Base-by-base conservation (phyloP, 2,329 filamentous ascomycete species). In the Fusarium xylarioides region DNA sequence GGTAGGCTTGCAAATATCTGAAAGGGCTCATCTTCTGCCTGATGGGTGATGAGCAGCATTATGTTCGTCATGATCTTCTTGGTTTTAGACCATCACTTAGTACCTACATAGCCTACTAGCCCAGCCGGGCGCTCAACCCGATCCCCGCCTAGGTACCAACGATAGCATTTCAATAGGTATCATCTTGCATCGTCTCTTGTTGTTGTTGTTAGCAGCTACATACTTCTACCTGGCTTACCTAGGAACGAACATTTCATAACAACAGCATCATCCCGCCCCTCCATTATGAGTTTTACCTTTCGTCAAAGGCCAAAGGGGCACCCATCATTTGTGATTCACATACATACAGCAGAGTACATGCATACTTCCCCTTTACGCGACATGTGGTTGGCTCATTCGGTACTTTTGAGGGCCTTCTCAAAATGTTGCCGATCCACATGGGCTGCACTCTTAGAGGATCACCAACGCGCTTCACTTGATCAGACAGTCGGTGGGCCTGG, bases 261-360 rank as follows among this genome's bases (percentile, higher is more conserved):
- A 69, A 35, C 52, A 69, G 43, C 70, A 73, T 70, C 70, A 73
- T 73, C 70, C 66, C 60, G 70, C 56, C 60, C 60, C 70, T 43
- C 70, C 65, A 44, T 53, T 52, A 52, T 42, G 5, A 30, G 34
- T 66, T 69, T 70, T 69, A 55, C 47, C 53, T 67, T 68, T 71
- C 34, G 47, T 47, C 43, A 34, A 58, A 60, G 54, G 50, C 43
- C 18, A 46, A 15, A 46, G 44, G 23, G 18, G 23, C 23, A 28
- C 23, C 43, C 43, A 46, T 28, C 43, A 28, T 46, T 21, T 46
- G 43, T 28, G 43, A 46, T 46, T 46, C 43, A 46, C n/a, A 32
- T 59, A 26, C 32, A 26, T 28, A 28, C 26, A 28, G 26, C 26
- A 28, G 26, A 28, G 26, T 28, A 28, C 26, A 28, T 50, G 11